These are phyloP conservation scores for Nakazawaea pomicola DNA, from an alignment of 805 yeast genomes.

Conservation along the genomic window DNA sequence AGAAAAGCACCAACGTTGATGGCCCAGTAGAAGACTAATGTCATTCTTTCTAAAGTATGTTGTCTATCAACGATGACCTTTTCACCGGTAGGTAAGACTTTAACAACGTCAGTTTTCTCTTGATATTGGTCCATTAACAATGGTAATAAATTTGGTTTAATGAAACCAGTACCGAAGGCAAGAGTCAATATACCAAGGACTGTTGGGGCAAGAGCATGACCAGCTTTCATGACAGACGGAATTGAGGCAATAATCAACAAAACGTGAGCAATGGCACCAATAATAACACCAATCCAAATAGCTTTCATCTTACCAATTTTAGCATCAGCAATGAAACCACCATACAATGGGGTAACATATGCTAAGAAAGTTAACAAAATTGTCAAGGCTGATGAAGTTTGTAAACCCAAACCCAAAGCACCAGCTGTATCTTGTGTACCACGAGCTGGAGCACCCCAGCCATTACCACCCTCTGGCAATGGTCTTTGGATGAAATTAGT, in stretches of 20 bases:
- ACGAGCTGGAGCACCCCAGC: constrained; percentile 37
- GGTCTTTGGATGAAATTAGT: constrained; percentile 48
- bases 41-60: constrained; percentile 32
- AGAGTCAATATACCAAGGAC: constrained; percentile 34
- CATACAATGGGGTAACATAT: constrained; percentile 46
- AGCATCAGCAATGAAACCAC: constrained; percentile 49
- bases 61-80: constrained; percentile 53
- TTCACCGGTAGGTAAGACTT: constrained; percentile 55
- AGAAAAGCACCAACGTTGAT: constrained; percentile 53
- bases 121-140: constrained; percentile 58
- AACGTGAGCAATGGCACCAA: constrained; percentile 43
- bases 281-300: constrained; percentile 43
- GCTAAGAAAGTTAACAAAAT: constrained; percentile 43
- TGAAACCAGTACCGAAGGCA: constrained; percentile 46
- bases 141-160: constrained; percentile 49
- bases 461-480: constrained; percentile 42
- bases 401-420: constrained; percentile 43
- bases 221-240: constrained; percentile 36
- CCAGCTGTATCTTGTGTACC: constrained; percentile 37
- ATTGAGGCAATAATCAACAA: constrained; percentile 44
- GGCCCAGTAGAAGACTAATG: constrained; percentile 48
- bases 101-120: constrained; percentile 53
- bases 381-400: constrained; percentile 41
- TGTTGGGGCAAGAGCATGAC: constrained; percentile 36
- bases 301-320: constrained; percentile 41